These are phyloP conservation scores for Diaporthe sp. DNA, from an alignment of 2,329 filamentous ascomycete genomes.

Conservation along the genomic window DNA sequence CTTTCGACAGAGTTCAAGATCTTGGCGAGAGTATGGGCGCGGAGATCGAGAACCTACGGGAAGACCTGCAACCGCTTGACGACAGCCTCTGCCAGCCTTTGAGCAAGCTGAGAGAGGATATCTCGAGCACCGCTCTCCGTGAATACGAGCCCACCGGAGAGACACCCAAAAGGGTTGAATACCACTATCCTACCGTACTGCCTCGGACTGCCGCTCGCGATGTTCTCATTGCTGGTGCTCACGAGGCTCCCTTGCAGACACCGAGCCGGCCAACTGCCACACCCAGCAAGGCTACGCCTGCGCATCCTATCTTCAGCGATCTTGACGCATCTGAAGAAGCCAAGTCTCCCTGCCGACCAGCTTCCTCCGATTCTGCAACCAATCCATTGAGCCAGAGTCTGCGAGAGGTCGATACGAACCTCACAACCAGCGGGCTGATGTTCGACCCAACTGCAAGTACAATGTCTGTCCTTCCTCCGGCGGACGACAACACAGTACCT, in stretches of 20 bases:
- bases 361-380: conserved; percentile 40
- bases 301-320: conserved; percentile 41
- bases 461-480: conserved; percentile 48
- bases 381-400: conserved; percentile 56
- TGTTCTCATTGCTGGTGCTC: conserved; percentile 53
- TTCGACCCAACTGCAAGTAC: conserved; percentile 57
- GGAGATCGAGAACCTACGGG: conserved; percentile 67
- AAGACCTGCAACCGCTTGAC: conserved; percentile 70
- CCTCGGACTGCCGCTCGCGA: conserved; percentile 74
- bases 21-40: conserved; percentile 75
- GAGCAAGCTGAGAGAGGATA: conserved; percentile 74
- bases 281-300: conserved; percentile 46
- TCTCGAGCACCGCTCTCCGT: conserved; percentile 71
- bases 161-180: conserved; percentile 84
- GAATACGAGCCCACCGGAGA: conserved; percentile 89
- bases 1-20: conserved; percentile 73
- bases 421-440: conserved; percentile 48
- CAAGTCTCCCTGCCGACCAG: conserved; percentile 35
- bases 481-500: conserved; percentile 55
- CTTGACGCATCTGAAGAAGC: conserved; percentile 37
- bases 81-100: conserved; percentile 75
- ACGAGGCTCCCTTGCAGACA: conserved; percentile 42
- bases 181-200: conserved; percentile 82
- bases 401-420: conserved; percentile 64
- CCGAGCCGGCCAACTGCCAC: conserved; percentile 36